phyloP scores from a whole-genome alignment of 2,329 filamentous ascomycete species.

The Verticillium isaacii region DNA sequence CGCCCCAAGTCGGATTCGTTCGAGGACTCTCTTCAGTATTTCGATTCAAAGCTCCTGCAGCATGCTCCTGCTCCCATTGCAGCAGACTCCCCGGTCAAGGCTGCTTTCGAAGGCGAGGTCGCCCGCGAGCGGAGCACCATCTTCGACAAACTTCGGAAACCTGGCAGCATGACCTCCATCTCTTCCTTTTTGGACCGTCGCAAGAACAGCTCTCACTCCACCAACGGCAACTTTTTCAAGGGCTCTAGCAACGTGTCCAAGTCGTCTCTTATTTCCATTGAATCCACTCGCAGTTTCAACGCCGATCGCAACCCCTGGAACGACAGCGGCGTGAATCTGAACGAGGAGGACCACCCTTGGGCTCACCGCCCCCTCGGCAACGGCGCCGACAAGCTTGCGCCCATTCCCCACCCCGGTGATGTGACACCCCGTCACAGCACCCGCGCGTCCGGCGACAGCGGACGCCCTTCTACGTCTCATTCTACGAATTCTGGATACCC shows the following conservation, averaged over 20 bases:
- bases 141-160: slow-evolving; percentile 90
- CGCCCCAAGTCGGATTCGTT: slow-evolving; percentile 99
- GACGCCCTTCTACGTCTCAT: slow-evolving; percentile 90
- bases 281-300: slow-evolving; percentile 84
- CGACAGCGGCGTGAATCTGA: slow-evolving; percentile 90
- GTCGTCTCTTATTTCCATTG: slow-evolving; percentile 91
- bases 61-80: slow-evolving; percentile 77
- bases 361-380: slow-evolving; percentile 59
- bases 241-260: slow-evolving; percentile 88
- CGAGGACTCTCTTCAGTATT: slow-evolving; percentile 93
- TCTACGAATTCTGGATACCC: slow-evolving; percentile 95
- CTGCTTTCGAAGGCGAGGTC: slow-evolving; percentile 76
- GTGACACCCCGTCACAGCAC: slow-evolving; percentile 78
- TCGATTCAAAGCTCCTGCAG: slow-evolving; percentile 93
- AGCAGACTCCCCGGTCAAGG: slow-evolving; percentile 85
- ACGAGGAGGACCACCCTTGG: slow-evolving; percentile 78
- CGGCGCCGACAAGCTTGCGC: slow-evolving; percentile 56
- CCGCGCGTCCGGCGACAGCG: slow-evolving; percentile 84
- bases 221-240: slow-evolving; percentile 83
- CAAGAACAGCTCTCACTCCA: slow-evolving; percentile 87
- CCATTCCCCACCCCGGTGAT: slow-evolving; percentile 67
- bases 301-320: slow-evolving; percentile 98
- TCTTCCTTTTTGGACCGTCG: slow-evolving; percentile 93
- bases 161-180: slow-evolving; percentile 89
- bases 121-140: slow-evolving; percentile 75